Evolutionary conservation across 495 filamentous ascomycete genomes (phyloP), one percentile per base, ranked within the genome.

Genomic region (Aspergillus bridgeri): DNA sequence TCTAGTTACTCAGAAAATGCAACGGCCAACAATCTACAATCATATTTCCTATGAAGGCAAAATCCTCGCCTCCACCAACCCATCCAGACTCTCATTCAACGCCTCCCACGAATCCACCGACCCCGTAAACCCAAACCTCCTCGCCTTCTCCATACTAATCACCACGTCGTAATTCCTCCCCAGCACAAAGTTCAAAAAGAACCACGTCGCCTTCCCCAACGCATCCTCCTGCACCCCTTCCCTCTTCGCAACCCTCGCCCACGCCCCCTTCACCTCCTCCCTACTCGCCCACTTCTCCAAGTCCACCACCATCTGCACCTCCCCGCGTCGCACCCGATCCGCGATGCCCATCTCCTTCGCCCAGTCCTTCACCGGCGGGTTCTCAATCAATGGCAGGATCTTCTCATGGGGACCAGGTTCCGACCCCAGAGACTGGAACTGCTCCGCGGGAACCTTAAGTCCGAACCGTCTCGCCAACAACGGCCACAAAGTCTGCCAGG

Each of bases 401-500:
- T 27, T 27, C 25, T 27, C 25, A 27, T 27, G 25, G 4, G 3
- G 25, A 4, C 25, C 25, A 3, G n/a, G n/a, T n/a, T n/a, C n/a
- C n/a, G n/a, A n/a, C n/a, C n/a, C n/a, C n/a, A n/a, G n/a, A n/a
- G 25, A 27, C 25, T 27, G 3, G 25, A 27, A 27, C 25, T 27
- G 46, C 21, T 48, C 46, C 20, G 3, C 6, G 20, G 20, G 20
- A 17, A 48, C 23, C 6, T 11, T 20, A 20, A 21, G 17, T 6
- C 72, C 69, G 45, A 76, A 80, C 25, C 66, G 58, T 23, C 59
- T 21, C 1, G 75, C 75, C 23, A 79, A 48, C 27, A 71, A 72
- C 6, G 82, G 82, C 78, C 80, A 83, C 68, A 83, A 48, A 38
- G 72, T 74, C 54, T 80, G 73, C 79, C 79, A 84, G 48, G 69